A percentile compares a stretch with the other conserved stretches of the same genome.
Evolutionary conservation across 2,329 filamentous ascomycete genomes (phyloP).

Genomic region (Passalora sequoiae): DNA sequence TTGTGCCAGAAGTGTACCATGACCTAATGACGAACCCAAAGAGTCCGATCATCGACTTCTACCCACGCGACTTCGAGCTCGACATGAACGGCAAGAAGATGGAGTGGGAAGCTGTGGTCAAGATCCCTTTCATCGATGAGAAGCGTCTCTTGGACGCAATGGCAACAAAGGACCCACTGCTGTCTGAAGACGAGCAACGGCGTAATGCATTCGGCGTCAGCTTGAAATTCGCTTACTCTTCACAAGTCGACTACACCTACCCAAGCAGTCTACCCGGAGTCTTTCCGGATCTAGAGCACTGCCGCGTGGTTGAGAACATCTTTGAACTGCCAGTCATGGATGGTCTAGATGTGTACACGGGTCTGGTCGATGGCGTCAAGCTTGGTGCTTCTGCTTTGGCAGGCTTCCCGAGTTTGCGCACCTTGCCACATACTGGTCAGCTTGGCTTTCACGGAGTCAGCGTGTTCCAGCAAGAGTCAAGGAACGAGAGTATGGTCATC

Average conservation of each 20-base stretch:
- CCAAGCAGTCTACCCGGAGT: slow-evolving; percentile 82
- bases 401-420: slow-evolving; percentile 87
- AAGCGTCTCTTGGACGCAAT: slow-evolving; percentile 78
- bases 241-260: slow-evolving; percentile 72
- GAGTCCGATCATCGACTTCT: slow-evolving; percentile 96
- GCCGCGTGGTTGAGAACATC: slow-evolving; percentile 90
- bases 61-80: slow-evolving; percentile 90
- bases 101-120: slow-evolving; percentile 99
- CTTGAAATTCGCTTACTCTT: slow-evolving; percentile 84
- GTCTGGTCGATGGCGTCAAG: slow-evolving; percentile 77
- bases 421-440: slow-evolving; percentile 73
- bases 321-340: slow-evolving; percentile 93
- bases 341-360: slow-evolving; percentile 77
- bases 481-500: slow-evolving; percentile 93
- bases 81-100: slow-evolving; percentile 99
- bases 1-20: slow-evolving; percentile 83
- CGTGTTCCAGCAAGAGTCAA: slow-evolving; percentile 92
- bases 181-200: slow-evolving; percentile 71
- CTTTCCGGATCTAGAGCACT: slow-evolving; percentile 82
- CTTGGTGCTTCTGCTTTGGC: slow-evolving; percentile 78
- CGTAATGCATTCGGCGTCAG: slow-evolving; percentile 90
- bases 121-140: slow-evolving; percentile 98
- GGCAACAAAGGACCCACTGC: slow-evolving; percentile 70
- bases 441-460: slow-evolving; percentile 85
- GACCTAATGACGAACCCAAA: slow-evolving; percentile 84